Evolutionary conservation across 495 filamentous ascomycete genomes (phyloP).

Genomic region (Lasiosphaeria hispida): DNA sequence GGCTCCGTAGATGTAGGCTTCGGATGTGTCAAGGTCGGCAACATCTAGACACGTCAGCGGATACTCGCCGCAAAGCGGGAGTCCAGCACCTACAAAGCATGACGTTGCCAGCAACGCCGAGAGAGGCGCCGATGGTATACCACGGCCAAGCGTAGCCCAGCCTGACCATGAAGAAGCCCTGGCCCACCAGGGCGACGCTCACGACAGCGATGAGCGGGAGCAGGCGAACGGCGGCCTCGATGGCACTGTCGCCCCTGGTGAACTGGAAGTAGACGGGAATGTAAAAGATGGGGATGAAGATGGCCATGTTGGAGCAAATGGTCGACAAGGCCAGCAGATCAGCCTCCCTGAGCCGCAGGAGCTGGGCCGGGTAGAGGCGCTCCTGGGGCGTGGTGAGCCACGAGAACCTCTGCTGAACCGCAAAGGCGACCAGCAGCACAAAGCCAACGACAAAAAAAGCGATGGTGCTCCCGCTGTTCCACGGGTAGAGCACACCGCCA

Average conservation of each 20-base stretch:
- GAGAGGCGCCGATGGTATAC: slow-evolving; percentile 49
- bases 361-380: slow-evolving; percentile 55
- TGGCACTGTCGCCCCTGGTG: slow-evolving; percentile 44
- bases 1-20: neutral
- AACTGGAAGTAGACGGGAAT: slow-evolving; percentile 63
- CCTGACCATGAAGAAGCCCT: slow-evolving; percentile 51
- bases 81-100: slow-evolving; percentile 34
- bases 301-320: slow-evolving; percentile 30
- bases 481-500: slow-evolving; percentile 53
- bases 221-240: slow-evolving; percentile 53
- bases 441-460: slow-evolving; percentile 49
- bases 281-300: slow-evolving; percentile 45
- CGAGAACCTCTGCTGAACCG: slow-evolving; percentile 48
- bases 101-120: slow-evolving; percentile 49
- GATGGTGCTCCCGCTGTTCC: slow-evolving; percentile 52
- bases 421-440: slow-evolving; percentile 49
- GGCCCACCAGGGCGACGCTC: slow-evolving; percentile 43
- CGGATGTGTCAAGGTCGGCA: too few relatives aligned
- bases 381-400: slow-evolving; percentile 44
- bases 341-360: slow-evolving; percentile 41
- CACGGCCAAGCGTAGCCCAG: slow-evolving; percentile 57
- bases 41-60: too few relatives aligned
- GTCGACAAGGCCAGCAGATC: slow-evolving; percentile 44
- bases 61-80: too few relatives aligned
- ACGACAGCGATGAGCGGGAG: slow-evolving; percentile 56